Evolutionary conservation across 2,329 filamentous ascomycete species (phyloP), one percentile per base, ranked within the genome.

Genomic region (Epichloe uncinata): DNA sequence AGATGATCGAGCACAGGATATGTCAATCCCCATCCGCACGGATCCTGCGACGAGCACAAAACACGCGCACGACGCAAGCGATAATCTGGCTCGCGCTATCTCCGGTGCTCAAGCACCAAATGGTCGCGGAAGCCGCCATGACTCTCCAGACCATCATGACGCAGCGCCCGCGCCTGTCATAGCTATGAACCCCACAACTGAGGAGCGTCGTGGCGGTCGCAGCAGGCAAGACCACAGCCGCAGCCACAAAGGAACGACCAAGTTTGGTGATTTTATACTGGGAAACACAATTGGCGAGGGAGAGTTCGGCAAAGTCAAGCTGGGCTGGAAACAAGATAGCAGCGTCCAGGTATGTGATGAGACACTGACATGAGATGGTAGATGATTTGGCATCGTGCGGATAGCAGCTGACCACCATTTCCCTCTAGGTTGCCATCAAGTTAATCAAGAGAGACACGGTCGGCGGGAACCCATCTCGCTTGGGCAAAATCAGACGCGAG

Each of bases 251-350:
- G 63, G 71, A 81, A 70, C 62, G 9, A 89, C 85, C 41, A 90
- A 87, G 57, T 97, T 98, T 64, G 91, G 91, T 53, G 89, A 96
- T 55, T 98, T 97, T 67, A 88, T 95, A 53, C 77, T 98, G 3
- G 93, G 93, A 36, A 91, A 95, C 66, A 97, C 91, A 2, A 84
- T 98, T 46, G 93, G 93, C 46, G 93, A 98, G 71, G 93, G 93
- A 54, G 93, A 98, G 68, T 98, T 98, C 65, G 93, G 93, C 56
- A 98, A 98, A 66, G 93, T 98, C 60, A 97, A 96, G 68, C 81
- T 97, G 62, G 93, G 93, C 26, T 98, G 93, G 93, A 97, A 96
- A 68, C 86, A 88, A 64, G 90, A 95, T 67, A 90, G 89, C 53
- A 90, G 84, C 56, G 85, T 95, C 46, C 84, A 91, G 72, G 81